Evolutionary conservation across 371 early-diverging fungal genomes (phyloP).

Genomic region (Batkoa obscura): DNA sequence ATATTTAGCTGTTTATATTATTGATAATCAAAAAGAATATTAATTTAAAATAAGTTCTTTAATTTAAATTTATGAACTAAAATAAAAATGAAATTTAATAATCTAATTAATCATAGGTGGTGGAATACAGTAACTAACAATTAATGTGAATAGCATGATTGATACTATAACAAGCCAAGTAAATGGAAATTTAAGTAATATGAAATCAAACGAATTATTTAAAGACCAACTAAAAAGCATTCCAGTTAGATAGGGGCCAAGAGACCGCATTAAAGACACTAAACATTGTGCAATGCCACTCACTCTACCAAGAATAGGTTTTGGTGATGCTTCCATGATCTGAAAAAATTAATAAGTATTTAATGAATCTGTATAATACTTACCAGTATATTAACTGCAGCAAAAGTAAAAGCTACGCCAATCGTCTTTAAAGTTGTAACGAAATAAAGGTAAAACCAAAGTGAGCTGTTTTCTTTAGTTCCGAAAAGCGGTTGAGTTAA

Average conservation of each 20-base stretch:
- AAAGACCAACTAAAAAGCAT: slow-evolving; percentile 11
- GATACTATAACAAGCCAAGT: slow-evolving; percentile 4
- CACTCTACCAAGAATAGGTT: slow-evolving; percentile 34
- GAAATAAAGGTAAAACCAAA: slow-evolving; percentile 16
- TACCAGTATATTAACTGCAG: slow-evolving; percentile 38
- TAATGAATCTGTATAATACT: not conserved
- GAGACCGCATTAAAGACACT: slow-evolving; percentile 34
- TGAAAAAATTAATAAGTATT: not conserved
- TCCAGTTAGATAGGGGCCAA: slow-evolving; percentile 48
- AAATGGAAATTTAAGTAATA: slow-evolving; percentile 1
- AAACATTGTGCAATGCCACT: slow-evolving; percentile 46
- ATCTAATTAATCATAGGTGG: no score
- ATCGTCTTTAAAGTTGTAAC: slow-evolving; percentile 22
- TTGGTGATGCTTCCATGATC: slow-evolving; percentile 5
- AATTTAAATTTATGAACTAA: no score
- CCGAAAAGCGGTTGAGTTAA: slow-evolving; percentile 7
- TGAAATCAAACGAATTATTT: not conserved
- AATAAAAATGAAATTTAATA: no score
- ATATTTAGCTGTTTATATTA: no score
- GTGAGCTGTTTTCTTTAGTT: not conserved
- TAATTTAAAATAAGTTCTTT: no score
- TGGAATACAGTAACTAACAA: no score
- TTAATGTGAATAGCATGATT: not conserved
- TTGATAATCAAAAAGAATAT: no score
- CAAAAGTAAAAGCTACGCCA: slow-evolving; percentile 31